phyloP scores from a whole-genome alignment of 768 basidiomycete genomes.

The Trametes punicea region DNA sequence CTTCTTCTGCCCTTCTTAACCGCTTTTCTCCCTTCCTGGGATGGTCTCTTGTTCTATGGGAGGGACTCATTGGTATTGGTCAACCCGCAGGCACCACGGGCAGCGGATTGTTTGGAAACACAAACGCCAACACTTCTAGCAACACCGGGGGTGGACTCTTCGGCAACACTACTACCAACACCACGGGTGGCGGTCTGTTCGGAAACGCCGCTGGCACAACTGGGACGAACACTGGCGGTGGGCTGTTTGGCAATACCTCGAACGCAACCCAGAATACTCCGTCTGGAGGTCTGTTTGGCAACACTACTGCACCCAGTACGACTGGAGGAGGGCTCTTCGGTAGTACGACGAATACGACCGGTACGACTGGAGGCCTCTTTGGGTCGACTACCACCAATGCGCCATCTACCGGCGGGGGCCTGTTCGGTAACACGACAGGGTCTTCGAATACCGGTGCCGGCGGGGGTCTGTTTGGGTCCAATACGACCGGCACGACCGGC shows the following conservation, averaged over 20 bases:
- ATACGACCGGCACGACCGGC: slow-evolving; percentile 13
- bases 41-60: no score
- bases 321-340: slow-evolving; percentile 16
- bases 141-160: slow-evolving; percentile 22
- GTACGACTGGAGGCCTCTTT: slow-evolving; percentile 14
- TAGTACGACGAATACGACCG: slow-evolving; percentile 11
- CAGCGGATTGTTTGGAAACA: slow-evolving; percentile 28
- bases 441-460: neutral
- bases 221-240: slow-evolving; percentile 13
- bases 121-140: neutral
- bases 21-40: no score
- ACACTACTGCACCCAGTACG: slow-evolving; percentile 12
- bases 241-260: slow-evolving; percentile 28
- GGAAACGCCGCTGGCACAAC: slow-evolving; percentile 8
- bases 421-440: slow-evolving; percentile 22
- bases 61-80: no score
- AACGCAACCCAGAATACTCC: slow-evolving; percentile 6
- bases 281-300: slow-evolving; percentile 25
- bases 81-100: slow-evolving; percentile 11
- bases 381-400: slow-evolving; percentile 14
- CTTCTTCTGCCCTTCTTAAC: no score
- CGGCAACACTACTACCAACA: slow-evolving; percentile 17
- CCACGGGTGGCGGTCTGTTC: slow-evolving; percentile 21
- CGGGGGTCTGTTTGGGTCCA: slow-evolving; percentile 11
- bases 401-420: slow-evolving; percentile 15